phyloP scores from a whole-genome alignment of 1,284 basidiomycete genomes.

The Fomitopsis pinicola region DNA sequence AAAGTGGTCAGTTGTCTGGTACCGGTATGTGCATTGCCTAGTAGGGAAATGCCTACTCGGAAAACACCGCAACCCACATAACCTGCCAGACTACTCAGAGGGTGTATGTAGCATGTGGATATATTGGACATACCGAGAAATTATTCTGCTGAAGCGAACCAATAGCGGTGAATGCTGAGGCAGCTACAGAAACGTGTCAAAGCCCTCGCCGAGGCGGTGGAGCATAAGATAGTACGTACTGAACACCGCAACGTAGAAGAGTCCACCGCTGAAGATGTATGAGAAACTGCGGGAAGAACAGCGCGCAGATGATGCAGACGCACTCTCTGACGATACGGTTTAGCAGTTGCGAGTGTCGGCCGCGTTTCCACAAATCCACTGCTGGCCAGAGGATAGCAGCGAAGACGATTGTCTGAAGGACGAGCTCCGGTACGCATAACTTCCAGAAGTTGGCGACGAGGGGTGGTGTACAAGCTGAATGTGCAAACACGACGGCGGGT shows the following conservation, averaged over 20 bases:
- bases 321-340: slow-evolving; percentile 1
- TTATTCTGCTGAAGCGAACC: not conserved
- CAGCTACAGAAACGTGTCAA: not conserved
- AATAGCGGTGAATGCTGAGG: not conserved
- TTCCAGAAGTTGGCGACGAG: slow-evolving; percentile 4
- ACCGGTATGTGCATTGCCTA: not conserved
- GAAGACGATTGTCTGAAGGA: slow-evolving; percentile 3
- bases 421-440: not conserved
- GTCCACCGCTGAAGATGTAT: not conserved
- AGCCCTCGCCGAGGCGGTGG: not conserved
- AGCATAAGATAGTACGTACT: not conserved
- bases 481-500: slow-evolving; percentile 6
- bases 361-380: not conserved
- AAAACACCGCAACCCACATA: not conserved
- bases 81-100: not conserved
- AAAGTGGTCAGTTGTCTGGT: not conserved
- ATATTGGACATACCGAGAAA: not conserved
- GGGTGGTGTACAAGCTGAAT: slow-evolving; percentile 9
- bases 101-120: not conserved
- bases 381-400: not conserved
- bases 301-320: not conserved
- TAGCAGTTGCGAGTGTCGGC: not conserved
- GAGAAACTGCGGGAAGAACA: not conserved
- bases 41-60: not conserved
- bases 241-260: slow-evolving; percentile 3